A percentile compares a stretch with the other conserved stretches of the same genome.
phyloP scores from a whole-genome alignment of 83 land plant species.

The Picea abies region DNA sequence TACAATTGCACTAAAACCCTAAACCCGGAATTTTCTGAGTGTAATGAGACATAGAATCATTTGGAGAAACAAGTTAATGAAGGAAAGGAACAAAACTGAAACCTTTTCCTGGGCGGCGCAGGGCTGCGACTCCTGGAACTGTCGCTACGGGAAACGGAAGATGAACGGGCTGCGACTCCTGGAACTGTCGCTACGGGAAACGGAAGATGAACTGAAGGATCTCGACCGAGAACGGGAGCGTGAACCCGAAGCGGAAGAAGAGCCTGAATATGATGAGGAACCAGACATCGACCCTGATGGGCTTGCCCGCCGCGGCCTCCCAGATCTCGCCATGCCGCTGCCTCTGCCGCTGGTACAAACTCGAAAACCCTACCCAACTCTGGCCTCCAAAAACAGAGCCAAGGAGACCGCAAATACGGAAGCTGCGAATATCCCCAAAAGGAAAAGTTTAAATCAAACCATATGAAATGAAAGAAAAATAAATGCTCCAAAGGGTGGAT shows the following conservation, averaged over 20 bases:
- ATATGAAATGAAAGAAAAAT: too few species aligned
- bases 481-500: too few species aligned
- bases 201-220: conserved; percentile 18
- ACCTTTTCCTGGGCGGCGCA: conserved; percentile 41
- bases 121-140: conserved; percentile 16
- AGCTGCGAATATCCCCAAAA: too few species aligned
- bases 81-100: background rate
- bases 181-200: conserved; percentile 47
- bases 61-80: background rate
- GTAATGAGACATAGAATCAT: background rate
- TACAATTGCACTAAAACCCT: background rate
- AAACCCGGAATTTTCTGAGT: background rate
- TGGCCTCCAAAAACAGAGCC: too few species aligned
- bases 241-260: conserved; percentile 41
- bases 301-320: conserved; percentile 39
- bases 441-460: too few species aligned
- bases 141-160: conserved; percentile 43
- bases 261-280: conserved; percentile 45
- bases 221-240: conserved; percentile 40
- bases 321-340: conserved; percentile 56
- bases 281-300: conserved; percentile 47
- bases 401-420: too few species aligned
- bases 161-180: too few species aligned
- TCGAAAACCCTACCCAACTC: too few species aligned
- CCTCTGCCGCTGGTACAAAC: too few species aligned